These are phyloP conservation scores for Quercus glauca DNA, from an alignment of 306 rosid species.

Conservation along the genomic window DNA sequence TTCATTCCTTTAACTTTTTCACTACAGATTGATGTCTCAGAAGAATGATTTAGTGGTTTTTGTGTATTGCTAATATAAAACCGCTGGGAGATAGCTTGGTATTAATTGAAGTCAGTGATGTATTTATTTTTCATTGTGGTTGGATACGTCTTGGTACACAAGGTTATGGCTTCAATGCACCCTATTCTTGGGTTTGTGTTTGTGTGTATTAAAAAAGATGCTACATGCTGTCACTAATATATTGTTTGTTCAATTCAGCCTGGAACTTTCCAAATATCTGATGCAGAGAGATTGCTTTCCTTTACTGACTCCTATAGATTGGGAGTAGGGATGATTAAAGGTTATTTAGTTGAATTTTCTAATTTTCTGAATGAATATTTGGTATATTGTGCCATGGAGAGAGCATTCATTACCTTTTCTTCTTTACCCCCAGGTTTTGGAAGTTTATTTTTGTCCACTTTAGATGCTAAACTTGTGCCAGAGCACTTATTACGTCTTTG, in stretches of 20 bases:
- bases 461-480: constrained; percentile 71
- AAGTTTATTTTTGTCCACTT: constrained; percentile 43
- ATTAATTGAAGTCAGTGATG: background rate
- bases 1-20: background rate
- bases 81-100: background rate
- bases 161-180: background rate
- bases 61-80: no score
- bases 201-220: background rate
- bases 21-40: background rate
- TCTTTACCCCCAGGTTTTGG: constrained; percentile 42
- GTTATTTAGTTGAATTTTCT: constrained; percentile 27
- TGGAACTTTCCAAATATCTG: constrained; percentile 47
- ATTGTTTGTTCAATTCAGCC: constrained; percentile 46
- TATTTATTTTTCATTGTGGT: background rate
- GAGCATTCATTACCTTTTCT: background rate
- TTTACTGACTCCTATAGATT: constrained; percentile 62
- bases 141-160: background rate
- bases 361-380: background rate
- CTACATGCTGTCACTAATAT: background rate
- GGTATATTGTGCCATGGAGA: background rate
- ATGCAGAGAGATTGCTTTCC: constrained; percentile 55
- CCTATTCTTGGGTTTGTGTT: background rate
- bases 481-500: constrained; percentile 77
- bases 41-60: background rate
- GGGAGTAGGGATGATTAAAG: constrained; percentile 62